A percentile compares a stretch with the other conserved stretches of the same genome.
Evolutionary conservation across 306 rosid genomes (phyloP).

Genomic region (Potentilla sterilis): DNA sequence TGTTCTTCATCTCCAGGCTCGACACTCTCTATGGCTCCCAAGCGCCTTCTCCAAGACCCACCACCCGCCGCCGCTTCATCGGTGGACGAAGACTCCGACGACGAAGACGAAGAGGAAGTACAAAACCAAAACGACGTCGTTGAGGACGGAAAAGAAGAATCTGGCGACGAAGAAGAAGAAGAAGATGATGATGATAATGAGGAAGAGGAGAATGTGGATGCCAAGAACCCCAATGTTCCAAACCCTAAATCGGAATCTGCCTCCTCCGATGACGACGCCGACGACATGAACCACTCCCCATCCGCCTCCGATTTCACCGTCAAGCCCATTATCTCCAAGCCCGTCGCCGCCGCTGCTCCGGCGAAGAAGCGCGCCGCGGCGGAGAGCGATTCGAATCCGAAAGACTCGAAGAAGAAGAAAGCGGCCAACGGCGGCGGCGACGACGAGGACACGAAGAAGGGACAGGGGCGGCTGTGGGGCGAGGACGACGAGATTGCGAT

Average conservation of each 20-base stretch:
- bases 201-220: background rate
- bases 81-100: slow-evolving; percentile 30
- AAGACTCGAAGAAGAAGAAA: slow-evolving; percentile 37
- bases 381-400: slow-evolving; percentile 16
- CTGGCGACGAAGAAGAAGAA: slow-evolving; percentile 3
- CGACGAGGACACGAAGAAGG: slow-evolving; percentile 41
- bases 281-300: slow-evolving; percentile 34
- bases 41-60: slow-evolving; percentile 32
- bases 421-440: slow-evolving; percentile 11
- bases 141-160: slow-evolving; percentile 9
- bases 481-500: slow-evolving; percentile 46
- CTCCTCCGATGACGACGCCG: slow-evolving; percentile 24
- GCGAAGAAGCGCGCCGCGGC: slow-evolving; percentile 23
- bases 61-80: slow-evolving; percentile 18
- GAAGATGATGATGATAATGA: background rate
- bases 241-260: slow-evolving; percentile 1
- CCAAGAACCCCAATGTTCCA: slow-evolving; percentile 6
- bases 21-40: slow-evolving; percentile 35
- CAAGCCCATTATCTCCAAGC: slow-evolving; percentile 42
- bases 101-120: slow-evolving; percentile 25
- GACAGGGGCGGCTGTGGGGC: slow-evolving; percentile 34
- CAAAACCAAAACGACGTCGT: slow-evolving; percentile 23
- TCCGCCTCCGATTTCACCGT: slow-evolving; percentile 48
- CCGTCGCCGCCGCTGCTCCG: slow-evolving; percentile 12
- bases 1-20: too few species aligned